These are phyloP conservation scores for Antrodiella citrinella DNA, from an alignment of 768 basidiomycete species.

Conservation along the genomic window DNA sequence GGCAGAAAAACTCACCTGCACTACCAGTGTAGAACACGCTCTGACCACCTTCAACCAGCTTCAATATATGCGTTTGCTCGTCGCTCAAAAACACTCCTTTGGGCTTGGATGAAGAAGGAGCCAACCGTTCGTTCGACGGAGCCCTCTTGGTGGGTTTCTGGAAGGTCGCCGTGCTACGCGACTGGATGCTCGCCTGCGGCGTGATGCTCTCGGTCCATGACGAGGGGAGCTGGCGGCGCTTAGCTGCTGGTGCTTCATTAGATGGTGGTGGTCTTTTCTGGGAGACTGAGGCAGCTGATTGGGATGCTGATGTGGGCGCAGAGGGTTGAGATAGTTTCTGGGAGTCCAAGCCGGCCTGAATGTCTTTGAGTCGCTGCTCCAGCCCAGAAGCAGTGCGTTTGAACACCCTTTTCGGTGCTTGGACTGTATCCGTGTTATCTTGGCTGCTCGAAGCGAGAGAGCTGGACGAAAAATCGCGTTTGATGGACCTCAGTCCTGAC, in stretches of 20 bases:
- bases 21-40: conserved; percentile 96
- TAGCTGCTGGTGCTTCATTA: conserved; percentile 23
- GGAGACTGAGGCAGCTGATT: conserved; percentile 9
- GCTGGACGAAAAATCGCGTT: conserved; percentile 53
- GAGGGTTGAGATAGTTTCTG: conserved; percentile 3
- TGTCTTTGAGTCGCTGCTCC: conserved; percentile 43
- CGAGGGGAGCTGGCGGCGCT: conserved; percentile 51
- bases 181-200: conserved; percentile 2
- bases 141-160: conserved; percentile 9
- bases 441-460: conserved; percentile 33
- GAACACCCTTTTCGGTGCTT: conserved; percentile 12
- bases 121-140: conserved; percentile 3
- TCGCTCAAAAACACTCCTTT: conserved; percentile 59
- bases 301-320: conserved; percentile 11
- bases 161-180: conserved; percentile 1
- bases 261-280: conserved; percentile 26
- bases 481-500: conserved; percentile 55
- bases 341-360: conserved; percentile 44
- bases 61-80: conserved; percentile 81
- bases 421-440: conserved; percentile 14
- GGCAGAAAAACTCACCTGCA: conserved; percentile 68
- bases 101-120: conserved; percentile 12
- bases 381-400: conserved; percentile 9
- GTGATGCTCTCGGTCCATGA: conserved; percentile 29
- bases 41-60: conserved; percentile 61